phyloP scores from a whole-genome alignment of 2,329 filamentous ascomycete species.

The Aspergillus felis region DNA sequence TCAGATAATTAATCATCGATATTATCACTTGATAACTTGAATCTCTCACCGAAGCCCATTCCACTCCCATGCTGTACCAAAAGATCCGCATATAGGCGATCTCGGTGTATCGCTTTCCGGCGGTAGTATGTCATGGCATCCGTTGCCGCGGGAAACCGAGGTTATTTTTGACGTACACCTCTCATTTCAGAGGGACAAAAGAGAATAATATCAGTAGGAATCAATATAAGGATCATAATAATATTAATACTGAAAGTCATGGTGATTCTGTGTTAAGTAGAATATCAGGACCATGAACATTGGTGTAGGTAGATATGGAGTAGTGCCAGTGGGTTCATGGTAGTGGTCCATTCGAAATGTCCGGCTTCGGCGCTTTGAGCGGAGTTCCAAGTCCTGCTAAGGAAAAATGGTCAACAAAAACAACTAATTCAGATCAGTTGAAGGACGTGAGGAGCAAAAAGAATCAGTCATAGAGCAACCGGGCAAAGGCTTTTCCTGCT shows the following conservation, averaged over 20 bases:
- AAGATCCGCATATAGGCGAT: constrained; percentile 3
- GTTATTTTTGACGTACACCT: not conserved
- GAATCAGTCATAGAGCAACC: constrained; percentile 2
- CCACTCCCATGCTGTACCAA: not conserved
- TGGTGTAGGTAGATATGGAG: too few species aligned
- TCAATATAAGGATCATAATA: too few species aligned
- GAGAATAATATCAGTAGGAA: too few species aligned
- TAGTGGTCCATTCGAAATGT: constrained; percentile 13
- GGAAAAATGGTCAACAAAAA: constrained; percentile 1
- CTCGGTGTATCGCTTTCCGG: constrained; percentile 9
- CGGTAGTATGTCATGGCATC: constrained; percentile 4
- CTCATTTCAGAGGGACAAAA: too few species aligned
- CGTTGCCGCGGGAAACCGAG: constrained; percentile 16
- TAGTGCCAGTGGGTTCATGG: not conserved
- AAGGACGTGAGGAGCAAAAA: constrained; percentile 2
- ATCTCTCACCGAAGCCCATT: not conserved
- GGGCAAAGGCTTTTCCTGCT: constrained; percentile 25
- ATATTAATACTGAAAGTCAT: too few species aligned
- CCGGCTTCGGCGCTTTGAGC: constrained; percentile 28
- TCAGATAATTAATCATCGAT: not conserved
- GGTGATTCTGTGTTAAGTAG: too few species aligned
- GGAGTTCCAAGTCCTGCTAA: constrained; percentile 3
- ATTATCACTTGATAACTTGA: not conserved
- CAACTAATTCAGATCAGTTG: constrained; percentile 5
- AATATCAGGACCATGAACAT: not conserved